Base-by-base conservation (phyloP, 2,329 filamentous ascomycete species). In the Sporothrix brunneoviolacea region DNA sequence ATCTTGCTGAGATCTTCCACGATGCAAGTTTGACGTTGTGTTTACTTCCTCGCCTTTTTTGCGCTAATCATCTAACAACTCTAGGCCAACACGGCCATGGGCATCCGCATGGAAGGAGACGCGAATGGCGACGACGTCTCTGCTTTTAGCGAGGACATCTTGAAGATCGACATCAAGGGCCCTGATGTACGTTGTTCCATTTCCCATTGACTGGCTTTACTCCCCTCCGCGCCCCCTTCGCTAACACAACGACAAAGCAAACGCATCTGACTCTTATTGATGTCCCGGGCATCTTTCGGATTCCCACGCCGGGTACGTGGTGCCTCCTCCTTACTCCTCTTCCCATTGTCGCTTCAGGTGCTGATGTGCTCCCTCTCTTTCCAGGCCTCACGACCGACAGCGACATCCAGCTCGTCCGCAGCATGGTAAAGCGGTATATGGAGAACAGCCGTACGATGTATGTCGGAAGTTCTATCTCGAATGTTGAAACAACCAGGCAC, bases 191-290 rank as follows among this genome's bases (percentile, higher is more conserved):
- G 60, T 52, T 4, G 16, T 41, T 12, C 37, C n/a, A 10, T 42
- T 12, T n/a, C 13, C 15, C 7, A 5, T 35, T 35, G 4, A 4
- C 32, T 13, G 15, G 15, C 13, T 2, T n/a, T 38, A n/a, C 3
- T 19, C 8, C n/a, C 16, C 33, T 4, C 10, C 21, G 18, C 8
- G 15, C 24, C 4, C 15, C 15, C 27, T 8, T 24, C 6, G 19
- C 37, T 39, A 7, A 39, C 12, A 9, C 37, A 5, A 4, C 16
- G 6, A 15, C n/a, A 30, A 24, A 66, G 62, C 63, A 70, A 65
- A 57, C 70, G 3, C 70, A 76, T 15, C 64, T 79, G 7, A 79
- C 75, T 0, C 65, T 79, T 7, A 78, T 78, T 5, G 76, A 79
- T 16, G 73, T 79, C 0, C 75, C 75, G 0, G 76, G 75, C 0